phyloP scores from a whole-genome alignment of 2,329 filamentous ascomycete species.

The Penicillium sp. region DNA sequence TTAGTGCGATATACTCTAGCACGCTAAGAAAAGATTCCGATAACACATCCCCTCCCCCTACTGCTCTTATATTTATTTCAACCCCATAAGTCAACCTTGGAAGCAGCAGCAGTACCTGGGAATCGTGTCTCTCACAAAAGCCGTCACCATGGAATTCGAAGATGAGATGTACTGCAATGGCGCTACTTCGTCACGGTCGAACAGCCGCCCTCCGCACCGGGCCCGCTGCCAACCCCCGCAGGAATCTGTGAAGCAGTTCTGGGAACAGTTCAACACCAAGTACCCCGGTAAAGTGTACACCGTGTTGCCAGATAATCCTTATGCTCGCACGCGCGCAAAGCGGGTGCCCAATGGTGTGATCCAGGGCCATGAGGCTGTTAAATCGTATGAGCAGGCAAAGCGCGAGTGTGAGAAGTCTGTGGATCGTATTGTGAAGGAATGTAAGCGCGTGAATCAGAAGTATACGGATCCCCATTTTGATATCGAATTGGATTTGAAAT shows the following conservation, averaged over 20 bases:
- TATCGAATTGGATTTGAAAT: conserved; percentile 73
- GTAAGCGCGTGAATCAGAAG: conserved; percentile 76
- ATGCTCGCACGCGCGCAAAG: conserved; percentile 61
- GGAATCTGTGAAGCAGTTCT: conserved; percentile 69
- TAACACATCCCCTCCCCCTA: neutral
- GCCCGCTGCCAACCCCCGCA: conserved; percentile 63
- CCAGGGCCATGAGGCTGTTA: conserved; percentile 58
- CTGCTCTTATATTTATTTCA: neutral
- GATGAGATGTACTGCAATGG: conserved; percentile 29
- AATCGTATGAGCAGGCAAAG: conserved; percentile 72
- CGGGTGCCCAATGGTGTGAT: conserved; percentile 56
- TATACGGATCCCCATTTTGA: conserved; percentile 88
- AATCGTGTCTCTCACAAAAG: no score
- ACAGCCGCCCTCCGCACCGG: conserved; percentile 34
- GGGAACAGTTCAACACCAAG: conserved; percentile 69
- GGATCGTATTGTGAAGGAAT: conserved; percentile 61
- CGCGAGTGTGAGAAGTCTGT: conserved; percentile 66
- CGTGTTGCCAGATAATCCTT: conserved; percentile 68
- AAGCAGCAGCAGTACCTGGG: no score
- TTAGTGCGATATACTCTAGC: neutral
- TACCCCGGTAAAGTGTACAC: conserved; percentile 71
- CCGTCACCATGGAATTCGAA: conserved; percentile 27
- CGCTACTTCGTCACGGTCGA: conserved; percentile 33
- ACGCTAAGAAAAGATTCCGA: neutral
- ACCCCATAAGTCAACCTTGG: neutral